phyloP scores from a whole-genome alignment of 768 basidiomycete genomes.

The Scleroderma bovista region DNA sequence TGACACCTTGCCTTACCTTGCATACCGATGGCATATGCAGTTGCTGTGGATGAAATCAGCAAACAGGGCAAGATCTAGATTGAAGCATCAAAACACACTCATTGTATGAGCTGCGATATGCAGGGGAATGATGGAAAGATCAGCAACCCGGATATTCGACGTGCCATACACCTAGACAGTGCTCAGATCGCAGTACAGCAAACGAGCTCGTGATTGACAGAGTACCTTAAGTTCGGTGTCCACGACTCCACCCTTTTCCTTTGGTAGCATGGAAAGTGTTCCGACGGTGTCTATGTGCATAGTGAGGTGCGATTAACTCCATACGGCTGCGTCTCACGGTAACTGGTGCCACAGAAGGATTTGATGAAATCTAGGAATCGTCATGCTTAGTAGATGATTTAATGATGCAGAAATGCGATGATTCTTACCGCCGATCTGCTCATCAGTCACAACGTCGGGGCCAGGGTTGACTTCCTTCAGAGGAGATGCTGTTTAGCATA shows the following conservation, averaged over 20 bases:
- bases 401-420: neutral
- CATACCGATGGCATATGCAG: constrained; percentile 23
- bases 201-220: neutral
- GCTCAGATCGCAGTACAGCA: neutral
- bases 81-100: constrained; percentile 7
- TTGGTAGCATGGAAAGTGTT: constrained; percentile 37
- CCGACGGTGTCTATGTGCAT: constrained; percentile 27
- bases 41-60: constrained; percentile 6
- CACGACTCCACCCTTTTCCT: constrained; percentile 35
- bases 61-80: neutral
- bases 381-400: neutral
- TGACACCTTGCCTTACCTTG: constrained; percentile 18
- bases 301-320: neutral
- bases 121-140: constrained; percentile 38
- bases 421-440: constrained; percentile 14
- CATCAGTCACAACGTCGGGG: constrained; percentile 22
- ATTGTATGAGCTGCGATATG: constrained; percentile 34
- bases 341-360: constrained; percentile 11
- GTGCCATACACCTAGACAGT: constrained; percentile 31
- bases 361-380: constrained; percentile 14
- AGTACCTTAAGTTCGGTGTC: constrained; percentile 29
- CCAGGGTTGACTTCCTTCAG: constrained; percentile 27
- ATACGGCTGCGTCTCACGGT: neutral
- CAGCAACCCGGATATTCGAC: constrained; percentile 42
- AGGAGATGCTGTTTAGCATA: neutral